Conservation (phyloP, 345 rosid genomes). For the Angophora floribunda region DNA sequence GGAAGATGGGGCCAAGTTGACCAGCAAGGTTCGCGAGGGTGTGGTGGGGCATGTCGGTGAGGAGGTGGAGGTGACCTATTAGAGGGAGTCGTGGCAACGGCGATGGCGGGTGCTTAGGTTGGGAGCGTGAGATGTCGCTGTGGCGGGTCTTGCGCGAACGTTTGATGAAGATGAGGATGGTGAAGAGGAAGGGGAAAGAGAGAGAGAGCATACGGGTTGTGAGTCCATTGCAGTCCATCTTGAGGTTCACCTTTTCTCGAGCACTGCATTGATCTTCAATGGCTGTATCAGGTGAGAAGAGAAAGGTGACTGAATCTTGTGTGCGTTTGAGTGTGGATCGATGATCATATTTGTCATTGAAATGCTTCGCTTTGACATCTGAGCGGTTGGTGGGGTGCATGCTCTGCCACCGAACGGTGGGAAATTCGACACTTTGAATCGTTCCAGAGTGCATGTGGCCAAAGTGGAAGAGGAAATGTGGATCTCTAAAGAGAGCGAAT, state of each 20-base stretch:
- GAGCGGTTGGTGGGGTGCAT: not conserved
- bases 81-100: constrained; percentile 15
- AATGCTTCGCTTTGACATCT: not conserved
- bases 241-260: not conserved
- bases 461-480: not conserved
- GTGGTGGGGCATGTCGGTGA: constrained; percentile 25
- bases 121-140: not conserved
- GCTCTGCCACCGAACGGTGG: not conserved
- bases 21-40: constrained; percentile 9
- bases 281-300: not conserved
- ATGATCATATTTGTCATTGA: no score
- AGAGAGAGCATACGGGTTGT: not conserved
- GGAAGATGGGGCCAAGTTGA: constrained; percentile 23
- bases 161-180: not conserved
- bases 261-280: not conserved
- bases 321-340: not conserved
- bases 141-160: not conserved
- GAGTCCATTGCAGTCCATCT: not conserved
- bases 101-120: constrained; percentile 4
- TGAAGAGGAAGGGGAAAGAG: not conserved
- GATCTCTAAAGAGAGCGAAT: not conserved
- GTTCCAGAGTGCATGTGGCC: not conserved
- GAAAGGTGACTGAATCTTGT: not conserved
- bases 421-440: not conserved
- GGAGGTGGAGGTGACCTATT: constrained; percentile 37